A percentile compares a stretch with the other conserved stretches of the same genome.
These are phyloP conservation scores for Neurospora tetrasperma DNA, from an alignment of 495 filamentous ascomycete genomes.

Conservation along the genomic window DNA sequence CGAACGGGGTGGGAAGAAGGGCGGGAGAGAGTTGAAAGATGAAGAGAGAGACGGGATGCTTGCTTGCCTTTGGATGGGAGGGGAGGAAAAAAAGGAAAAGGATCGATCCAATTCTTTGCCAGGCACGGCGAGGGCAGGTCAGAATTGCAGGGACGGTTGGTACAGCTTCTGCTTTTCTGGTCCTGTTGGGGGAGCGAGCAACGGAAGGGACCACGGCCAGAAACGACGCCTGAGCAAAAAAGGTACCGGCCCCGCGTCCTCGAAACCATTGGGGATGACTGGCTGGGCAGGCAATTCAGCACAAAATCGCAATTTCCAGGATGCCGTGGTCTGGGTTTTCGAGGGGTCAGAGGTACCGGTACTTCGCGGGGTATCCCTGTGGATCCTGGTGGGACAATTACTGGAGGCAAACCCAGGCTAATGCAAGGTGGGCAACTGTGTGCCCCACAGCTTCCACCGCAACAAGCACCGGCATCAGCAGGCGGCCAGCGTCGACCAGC, in stretches of 20 bases:
- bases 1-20: slow-evolving; percentile 3
- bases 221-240: slow-evolving; percentile 10
- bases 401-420: slow-evolving; percentile 1
- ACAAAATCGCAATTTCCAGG: slow-evolving; percentile 3
- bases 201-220: not conserved
- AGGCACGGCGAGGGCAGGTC: not conserved
- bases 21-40: slow-evolving; percentile 1
- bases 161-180: slow-evolving; percentile 3
- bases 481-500: too few relatives aligned
- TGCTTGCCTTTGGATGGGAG: slow-evolving; percentile 7
- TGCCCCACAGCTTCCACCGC: too few relatives aligned
- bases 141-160: not conserved
- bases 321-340: slow-evolving; percentile 14
- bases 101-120: not conserved
- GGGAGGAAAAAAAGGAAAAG: slow-evolving; percentile 4
- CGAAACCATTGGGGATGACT: slow-evolving; percentile 25
- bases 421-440: slow-evolving; percentile 2
- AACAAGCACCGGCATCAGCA: too few relatives aligned
- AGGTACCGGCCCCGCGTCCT: slow-evolving; percentile 18
- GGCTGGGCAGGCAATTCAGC: not conserved
- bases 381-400: slow-evolving; percentile 1
- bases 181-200: slow-evolving; percentile 9
- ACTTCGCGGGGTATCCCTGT: slow-evolving; percentile 11
- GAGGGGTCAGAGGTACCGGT: slow-evolving; percentile 21
- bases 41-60: slow-evolving; percentile 6